A percentile compares a stretch with the other conserved stretches of the same genome.
Evolutionary conservation across 1,139 yeast genomes (phyloP).

Genomic region (Pneumocystis sp.): DNA sequence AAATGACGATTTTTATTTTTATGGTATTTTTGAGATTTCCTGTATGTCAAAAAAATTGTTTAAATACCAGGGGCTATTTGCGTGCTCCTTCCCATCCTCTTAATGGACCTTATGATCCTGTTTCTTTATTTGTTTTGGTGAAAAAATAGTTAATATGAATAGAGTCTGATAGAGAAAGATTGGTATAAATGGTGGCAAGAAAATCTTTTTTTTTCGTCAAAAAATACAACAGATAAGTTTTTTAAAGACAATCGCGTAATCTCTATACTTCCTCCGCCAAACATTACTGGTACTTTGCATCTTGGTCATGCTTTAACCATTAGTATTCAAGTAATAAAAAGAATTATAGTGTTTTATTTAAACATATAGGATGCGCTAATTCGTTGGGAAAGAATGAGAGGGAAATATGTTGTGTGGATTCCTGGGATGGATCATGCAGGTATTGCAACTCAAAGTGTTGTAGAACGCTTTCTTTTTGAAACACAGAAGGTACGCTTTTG

Average conservation of each 20-base stretch:
- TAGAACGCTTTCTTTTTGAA: conserved; percentile 7
- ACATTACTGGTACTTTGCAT: conserved; percentile 12
- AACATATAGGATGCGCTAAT: conserved; percentile 7
- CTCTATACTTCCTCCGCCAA: conserved; percentile 12
- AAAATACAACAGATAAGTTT: neutral
- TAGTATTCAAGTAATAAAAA: conserved; percentile 6
- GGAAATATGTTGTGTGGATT: conserved; percentile 8
- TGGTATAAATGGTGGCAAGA: conserved; percentile 3
- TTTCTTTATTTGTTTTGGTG: neutral
- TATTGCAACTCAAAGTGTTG: conserved; percentile 12
- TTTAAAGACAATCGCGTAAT: neutral
- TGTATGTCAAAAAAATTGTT: neutral
- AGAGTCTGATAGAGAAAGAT: neutral
- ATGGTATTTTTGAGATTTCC: neutral
- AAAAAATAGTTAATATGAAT: neutral
- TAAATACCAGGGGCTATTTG: neutral
- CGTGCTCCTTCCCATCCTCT: neutral
- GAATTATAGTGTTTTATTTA: neutral
- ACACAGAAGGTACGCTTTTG: conserved; percentile 1
- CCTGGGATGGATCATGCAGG: conserved; percentile 15
- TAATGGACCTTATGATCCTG: neutral
- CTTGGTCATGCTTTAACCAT: conserved; percentile 13
- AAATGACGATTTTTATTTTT: neutral
- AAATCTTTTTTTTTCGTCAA: neutral
- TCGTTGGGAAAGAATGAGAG: conserved; percentile 6